These are phyloP conservation scores for Penicillium waksmanii DNA, from an alignment of 495 filamentous ascomycete genomes.

Conservation along the genomic window DNA sequence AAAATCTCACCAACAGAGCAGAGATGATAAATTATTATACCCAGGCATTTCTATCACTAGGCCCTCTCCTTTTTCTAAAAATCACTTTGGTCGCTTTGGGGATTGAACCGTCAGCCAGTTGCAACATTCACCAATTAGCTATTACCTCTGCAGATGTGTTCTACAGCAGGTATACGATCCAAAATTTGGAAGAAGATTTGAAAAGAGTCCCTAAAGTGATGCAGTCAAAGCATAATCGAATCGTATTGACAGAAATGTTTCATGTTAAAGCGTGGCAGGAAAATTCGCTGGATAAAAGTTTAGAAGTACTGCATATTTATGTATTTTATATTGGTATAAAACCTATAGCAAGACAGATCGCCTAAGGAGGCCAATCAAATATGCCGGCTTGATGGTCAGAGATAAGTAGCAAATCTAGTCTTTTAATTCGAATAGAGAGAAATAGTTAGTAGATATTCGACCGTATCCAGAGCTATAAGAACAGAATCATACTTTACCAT, in stretches of 20 bases:
- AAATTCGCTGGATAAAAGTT: background rate
- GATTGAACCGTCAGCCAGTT: background rate
- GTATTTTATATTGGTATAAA: background rate
- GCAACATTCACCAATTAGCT: background rate
- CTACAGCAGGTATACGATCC: background rate
- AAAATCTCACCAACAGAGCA: background rate
- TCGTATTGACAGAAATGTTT: background rate
- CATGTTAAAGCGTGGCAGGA: constrained; percentile 1
- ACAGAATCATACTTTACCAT: background rate
- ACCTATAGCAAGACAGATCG: too few relatives aligned
- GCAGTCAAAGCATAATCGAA: background rate
- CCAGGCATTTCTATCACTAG: background rate
- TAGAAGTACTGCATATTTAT: background rate
- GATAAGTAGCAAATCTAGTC: too few relatives aligned
- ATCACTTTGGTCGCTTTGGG: background rate
- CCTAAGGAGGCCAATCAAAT: too few relatives aligned
- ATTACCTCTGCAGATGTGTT: background rate
- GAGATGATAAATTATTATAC: background rate
- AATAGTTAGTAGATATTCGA: too few relatives aligned
- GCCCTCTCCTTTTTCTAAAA: background rate
- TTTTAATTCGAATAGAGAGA: too few relatives aligned
- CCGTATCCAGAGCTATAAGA: too few relatives aligned
- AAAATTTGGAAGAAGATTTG: background rate
- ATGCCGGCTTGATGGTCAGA: too few relatives aligned
- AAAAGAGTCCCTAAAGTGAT: background rate